These are phyloP conservation scores for Backusella circina DNA, from an alignment of 192 early-diverging fungal species.

Conservation along the genomic window DNA sequence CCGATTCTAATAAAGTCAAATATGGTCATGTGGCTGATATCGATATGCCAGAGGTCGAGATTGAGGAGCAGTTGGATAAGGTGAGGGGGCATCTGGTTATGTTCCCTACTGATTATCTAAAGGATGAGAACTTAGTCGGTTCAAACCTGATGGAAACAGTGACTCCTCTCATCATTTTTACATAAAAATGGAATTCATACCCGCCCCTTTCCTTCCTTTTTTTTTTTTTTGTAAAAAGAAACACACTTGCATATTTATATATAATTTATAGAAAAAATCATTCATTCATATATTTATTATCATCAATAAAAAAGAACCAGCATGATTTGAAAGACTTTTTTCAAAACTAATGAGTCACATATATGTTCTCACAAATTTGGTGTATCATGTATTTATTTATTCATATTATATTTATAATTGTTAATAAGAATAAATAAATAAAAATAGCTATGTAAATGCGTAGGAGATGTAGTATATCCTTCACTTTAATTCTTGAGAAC, in stretches of 20 bases:
- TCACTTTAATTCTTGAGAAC: constrained; percentile 69
- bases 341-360: too few species aligned
- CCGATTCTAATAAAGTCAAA: constrained; percentile 36
- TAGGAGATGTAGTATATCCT: too few species aligned
- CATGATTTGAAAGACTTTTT: too few species aligned
- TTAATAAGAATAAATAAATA: too few species aligned
- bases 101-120: constrained; percentile 46
- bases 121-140: constrained; percentile 43
- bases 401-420: too few species aligned
- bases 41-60: constrained; percentile 18
- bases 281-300: too few species aligned
- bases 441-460: too few species aligned
- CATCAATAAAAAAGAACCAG: too few species aligned
- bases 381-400: too few species aligned
- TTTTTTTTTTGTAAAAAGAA: not conserved
- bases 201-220: too few species aligned
- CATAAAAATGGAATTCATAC: constrained; percentile 26
- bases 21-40: constrained; percentile 47
- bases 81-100: constrained; percentile 48
- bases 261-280: not conserved
- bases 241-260: not conserved
- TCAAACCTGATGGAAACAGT: constrained; percentile 38
- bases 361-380: too few species aligned
- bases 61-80: constrained; percentile 30
- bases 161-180: constrained; percentile 51